Evolutionary conservation across 2,329 filamentous ascomycete genomes (phyloP), one percentile per base, ranked within the genome.

Genomic region (Coniochaeta sp.): DNA sequence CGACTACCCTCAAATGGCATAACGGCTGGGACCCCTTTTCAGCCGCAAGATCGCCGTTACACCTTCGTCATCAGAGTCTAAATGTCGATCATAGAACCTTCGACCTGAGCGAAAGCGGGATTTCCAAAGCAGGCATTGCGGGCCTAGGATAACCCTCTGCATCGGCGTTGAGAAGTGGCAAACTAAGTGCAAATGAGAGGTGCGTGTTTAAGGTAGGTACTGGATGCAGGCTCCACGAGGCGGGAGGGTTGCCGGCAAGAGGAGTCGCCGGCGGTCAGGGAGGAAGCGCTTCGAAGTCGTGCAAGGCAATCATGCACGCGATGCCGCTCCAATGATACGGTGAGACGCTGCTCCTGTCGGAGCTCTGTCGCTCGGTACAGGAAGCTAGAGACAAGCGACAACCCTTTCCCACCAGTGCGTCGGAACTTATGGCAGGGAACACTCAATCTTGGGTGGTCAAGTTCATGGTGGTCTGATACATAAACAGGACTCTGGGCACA

Each of bases 1-100:
- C 8, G 28, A 31, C 45, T 48, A 31, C 30, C 7, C n/a, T 28
- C 45, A 48, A 48, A 48, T 48, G 45, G 30, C 45, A 48, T 48
- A 48, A 31, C 26, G 27, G 26, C 42, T 48, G 28, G 9, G 4
- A n/a, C n/a, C n/a, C n/a, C 18, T 24, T 48, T 20, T 48, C 45
- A 48, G 45, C 45, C 45, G 24, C 45, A 48, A 16, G 38, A 42
- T 42, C 38, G 38, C 22, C 38, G n/a, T 18, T 14, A 14, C 12
- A 42, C 38, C 20, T 42, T 42, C 38, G 38, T 42, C 20, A 24
- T 42, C 18, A 42, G 18, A 18, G 4, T 13, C 38, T 24, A 22
- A 14, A 24, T 8, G 20, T 5, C 20, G 38, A 42, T 42, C 22
- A 42, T 22, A 40, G 35, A 40, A 40, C 14, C 9, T 42, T 24